These are phyloP conservation scores for Coniochaeta hoffmannii DNA, from an alignment of 2,329 filamentous ascomycete genomes.

Conservation along the genomic window DNA sequence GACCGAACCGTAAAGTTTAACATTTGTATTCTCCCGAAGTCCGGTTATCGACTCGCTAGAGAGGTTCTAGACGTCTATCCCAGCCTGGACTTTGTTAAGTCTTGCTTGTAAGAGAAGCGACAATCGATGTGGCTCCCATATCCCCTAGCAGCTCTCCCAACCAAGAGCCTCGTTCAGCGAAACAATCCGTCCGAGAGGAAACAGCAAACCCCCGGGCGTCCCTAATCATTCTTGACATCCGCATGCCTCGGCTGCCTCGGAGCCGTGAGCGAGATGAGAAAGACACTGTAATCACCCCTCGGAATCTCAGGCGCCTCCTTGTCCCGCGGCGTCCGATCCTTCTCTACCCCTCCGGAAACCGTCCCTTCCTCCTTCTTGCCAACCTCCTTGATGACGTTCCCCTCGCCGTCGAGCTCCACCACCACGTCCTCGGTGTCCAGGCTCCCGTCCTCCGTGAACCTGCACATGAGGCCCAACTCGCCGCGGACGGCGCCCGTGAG, in stretches of 20 bases:
- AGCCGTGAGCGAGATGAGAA: neutral
- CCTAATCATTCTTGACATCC: neutral
- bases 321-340: neutral
- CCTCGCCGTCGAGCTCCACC: constrained; percentile 44
- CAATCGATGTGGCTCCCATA: too few species aligned
- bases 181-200: neutral
- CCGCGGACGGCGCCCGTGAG: constrained; percentile 62
- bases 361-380: constrained; percentile 24
- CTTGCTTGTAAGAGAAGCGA: too few species aligned
- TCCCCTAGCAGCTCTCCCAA: too few species aligned
- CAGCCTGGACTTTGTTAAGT: too few species aligned
- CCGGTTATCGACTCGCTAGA: too few species aligned
- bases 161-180: too few species aligned
- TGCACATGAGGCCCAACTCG: constrained; percentile 70
- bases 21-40: too few species aligned
- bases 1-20: too few species aligned
- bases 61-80: too few species aligned
- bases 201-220: neutral
- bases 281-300: neutral
- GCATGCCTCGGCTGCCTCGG: neutral
- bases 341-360: constrained; percentile 22
- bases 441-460: constrained; percentile 67
- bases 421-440: constrained; percentile 48
- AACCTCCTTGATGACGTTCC: constrained; percentile 34
- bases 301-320: neutral